phyloP scores from a whole-genome alignment of 352 stramenopile species.

The Thalassiosira mediterranea region DNA sequence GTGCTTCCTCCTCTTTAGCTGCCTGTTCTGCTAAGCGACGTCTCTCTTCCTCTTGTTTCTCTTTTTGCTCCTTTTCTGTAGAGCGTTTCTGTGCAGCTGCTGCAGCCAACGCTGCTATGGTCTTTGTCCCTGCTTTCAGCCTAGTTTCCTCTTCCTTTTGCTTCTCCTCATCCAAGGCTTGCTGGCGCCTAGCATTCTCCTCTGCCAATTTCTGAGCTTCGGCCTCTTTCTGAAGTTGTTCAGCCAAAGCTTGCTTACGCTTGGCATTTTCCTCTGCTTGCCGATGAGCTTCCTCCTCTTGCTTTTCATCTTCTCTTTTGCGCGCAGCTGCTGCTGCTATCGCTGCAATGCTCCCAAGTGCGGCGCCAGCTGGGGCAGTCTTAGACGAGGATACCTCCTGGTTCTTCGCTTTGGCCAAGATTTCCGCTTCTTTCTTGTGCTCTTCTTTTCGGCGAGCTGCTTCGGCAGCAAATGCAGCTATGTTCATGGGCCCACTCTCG shows the following conservation, averaged over 20 bases:
- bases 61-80: not conserved
- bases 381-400: not conserved
- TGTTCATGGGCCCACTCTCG: constrained; percentile 8
- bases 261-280: constrained; percentile 6
- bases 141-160: constrained; percentile 3
- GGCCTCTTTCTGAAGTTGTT: not conserved
- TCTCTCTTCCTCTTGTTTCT: constrained; percentile 15
- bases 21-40: constrained; percentile 9
- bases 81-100: constrained; percentile 5
- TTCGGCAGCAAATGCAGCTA: not conserved
- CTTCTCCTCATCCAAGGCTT: constrained; percentile 12
- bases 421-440: too few species aligned
- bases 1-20: constrained; percentile 7
- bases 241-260: not conserved
- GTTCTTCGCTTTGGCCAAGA: not conserved
- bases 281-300: not conserved
- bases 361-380: not conserved
- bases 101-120: constrained; percentile 9
- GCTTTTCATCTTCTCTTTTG: constrained; percentile 1
- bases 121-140: constrained; percentile 7
- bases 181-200: not conserved
- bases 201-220: constrained; percentile 1
- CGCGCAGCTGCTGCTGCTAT: constrained; percentile 7
- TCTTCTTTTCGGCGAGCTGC: constrained; percentile 10
- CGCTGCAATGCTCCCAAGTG: constrained; percentile 1